A percentile compares a stretch with the other conserved stretches of the same genome.
Evolutionary conservation across 495 filamentous ascomycete species (phyloP).

Genomic region (Jackrogersella multiformis): DNA sequence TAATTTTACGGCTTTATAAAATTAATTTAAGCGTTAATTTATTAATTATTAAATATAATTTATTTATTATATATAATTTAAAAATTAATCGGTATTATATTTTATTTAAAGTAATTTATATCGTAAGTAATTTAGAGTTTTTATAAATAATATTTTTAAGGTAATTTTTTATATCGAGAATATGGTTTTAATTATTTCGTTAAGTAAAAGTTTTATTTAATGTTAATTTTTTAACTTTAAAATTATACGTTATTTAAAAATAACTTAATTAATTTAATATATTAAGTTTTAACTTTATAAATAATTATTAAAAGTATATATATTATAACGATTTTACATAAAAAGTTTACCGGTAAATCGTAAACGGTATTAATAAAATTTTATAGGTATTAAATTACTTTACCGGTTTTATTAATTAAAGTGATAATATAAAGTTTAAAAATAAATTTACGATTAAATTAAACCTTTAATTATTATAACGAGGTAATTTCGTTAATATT

Average conservation of each 20-base stretch:
- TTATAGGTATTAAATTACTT: not conserved
- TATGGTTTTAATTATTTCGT: not conserved
- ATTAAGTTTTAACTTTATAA: not conserved
- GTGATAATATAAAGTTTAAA: constrained; percentile 1
- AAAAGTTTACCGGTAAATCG: not conserved
- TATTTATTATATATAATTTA: not conserved
- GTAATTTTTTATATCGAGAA: not conserved
- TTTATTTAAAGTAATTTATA: not conserved
- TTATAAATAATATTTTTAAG: constrained; percentile 3
- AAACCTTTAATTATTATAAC: not conserved
- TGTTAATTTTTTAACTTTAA: not conserved
- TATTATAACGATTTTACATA: not conserved
- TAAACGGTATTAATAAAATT: constrained; percentile 2
- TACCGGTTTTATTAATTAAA: not conserved
- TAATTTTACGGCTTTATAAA: not conserved
- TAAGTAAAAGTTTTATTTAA: not conserved
- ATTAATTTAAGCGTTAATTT: constrained; percentile 6
- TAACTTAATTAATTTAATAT: not conserved
- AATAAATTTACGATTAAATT: not conserved
- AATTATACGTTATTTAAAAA: not conserved
- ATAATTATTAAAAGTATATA: constrained; percentile 1
- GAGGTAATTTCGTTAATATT: not conserved
- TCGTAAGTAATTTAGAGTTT: not conserved
- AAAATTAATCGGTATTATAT: not conserved
- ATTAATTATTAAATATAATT: too few relatives aligned